Evolutionary conservation across 805 yeast genomes (phyloP).

Genomic region (Suhomyces sp.): DNA sequence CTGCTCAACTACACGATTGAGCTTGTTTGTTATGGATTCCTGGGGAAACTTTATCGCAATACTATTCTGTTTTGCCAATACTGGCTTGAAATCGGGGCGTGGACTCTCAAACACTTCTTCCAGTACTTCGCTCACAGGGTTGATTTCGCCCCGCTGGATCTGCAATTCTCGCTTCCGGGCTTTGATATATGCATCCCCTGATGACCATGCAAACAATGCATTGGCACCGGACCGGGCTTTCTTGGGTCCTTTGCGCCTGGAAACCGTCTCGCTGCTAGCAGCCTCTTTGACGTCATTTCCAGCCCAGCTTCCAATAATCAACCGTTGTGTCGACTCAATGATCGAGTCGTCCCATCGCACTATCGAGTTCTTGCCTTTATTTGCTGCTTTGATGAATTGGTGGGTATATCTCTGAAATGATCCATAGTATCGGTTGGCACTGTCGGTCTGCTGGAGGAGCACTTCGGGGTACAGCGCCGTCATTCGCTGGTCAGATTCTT

Average conservation of each 20-base stretch:
- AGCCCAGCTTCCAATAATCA: slow-evolving; percentile 24
- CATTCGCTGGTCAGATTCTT: neutral
- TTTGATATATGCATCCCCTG: slow-evolving; percentile 38
- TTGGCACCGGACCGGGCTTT: slow-evolving; percentile 19
- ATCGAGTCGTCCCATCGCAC: slow-evolving; percentile 33
- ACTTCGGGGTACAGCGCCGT: slow-evolving; percentile 28
- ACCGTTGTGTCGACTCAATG: slow-evolving; percentile 19
- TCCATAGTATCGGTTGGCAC: slow-evolving; percentile 29
- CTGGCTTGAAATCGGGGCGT: neutral
- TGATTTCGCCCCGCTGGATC: slow-evolving; percentile 5
- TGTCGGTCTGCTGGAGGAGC: slow-evolving; percentile 28
- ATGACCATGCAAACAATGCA: slow-evolving; percentile 43
- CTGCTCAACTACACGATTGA: slow-evolving; percentile 29
- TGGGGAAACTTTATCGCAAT: slow-evolving; percentile 14
- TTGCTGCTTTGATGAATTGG: slow-evolving; percentile 27
- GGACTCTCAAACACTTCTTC: neutral
- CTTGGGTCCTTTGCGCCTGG: slow-evolving; percentile 5
- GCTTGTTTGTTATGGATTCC: slow-evolving; percentile 21
- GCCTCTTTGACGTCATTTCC: slow-evolving; percentile 5
- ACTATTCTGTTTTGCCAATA: neutral
- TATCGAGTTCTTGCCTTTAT: slow-evolving; percentile 8
- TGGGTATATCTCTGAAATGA: slow-evolving; percentile 33
- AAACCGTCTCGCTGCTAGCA: neutral
- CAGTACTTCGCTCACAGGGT: slow-evolving; percentile 1
- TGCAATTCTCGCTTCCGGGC: slow-evolving; percentile 28